Base-by-base conservation (phyloP, 768 basidiomycete genomes). In the Hericium coralloides region DNA sequence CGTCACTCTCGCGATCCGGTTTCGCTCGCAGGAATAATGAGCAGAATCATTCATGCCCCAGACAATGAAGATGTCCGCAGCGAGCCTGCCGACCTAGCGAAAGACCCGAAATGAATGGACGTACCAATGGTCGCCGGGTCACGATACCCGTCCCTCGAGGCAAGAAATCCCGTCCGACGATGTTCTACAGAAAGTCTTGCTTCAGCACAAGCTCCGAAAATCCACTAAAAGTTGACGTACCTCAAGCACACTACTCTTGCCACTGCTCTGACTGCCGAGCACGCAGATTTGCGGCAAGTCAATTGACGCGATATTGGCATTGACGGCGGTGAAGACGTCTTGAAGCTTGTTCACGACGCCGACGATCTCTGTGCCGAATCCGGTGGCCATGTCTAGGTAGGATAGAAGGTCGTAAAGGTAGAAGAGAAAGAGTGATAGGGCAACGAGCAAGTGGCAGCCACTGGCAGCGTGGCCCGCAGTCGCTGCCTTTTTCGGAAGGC, bases 141-240 rank as follows among this genome's bases (percentile, higher is more conserved):
- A 99, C 95, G 67, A 99, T 99, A 73, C 95, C 95, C 56, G 94
- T 91, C 70, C 97, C 97, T 79, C 97, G 90, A 73, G 97, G 97
- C 68, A 99, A 70, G 79, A 99, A 99, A 72, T 99, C 97, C 63
- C 95, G 84, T 58, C 97, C 97, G 55, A 98, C 95, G 63, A 98
- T 94, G 74, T 98, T 97, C 93, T 95, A 52, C 9, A 58, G 49
- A 52, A 15, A 47, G 26, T 36, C n/a, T 25, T 51, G n/a, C 31
- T 31, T 26, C 48, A 49, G 48, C 8, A n/a, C 15, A 8, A 14
- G 4, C 22, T 12, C 20, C 14, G 48, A 49, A 2, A 25, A 14
- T 12, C 55, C 52, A n/a, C 37, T 2, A 56, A 41, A 47, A 2
- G 1, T 39, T n/a, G 38, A 62, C 79, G 58, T 63, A 90, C 90